Evolutionary conservation across 2,329 filamentous ascomycete species (phyloP).

Genomic region (Verticillium alfalfae): DNA sequence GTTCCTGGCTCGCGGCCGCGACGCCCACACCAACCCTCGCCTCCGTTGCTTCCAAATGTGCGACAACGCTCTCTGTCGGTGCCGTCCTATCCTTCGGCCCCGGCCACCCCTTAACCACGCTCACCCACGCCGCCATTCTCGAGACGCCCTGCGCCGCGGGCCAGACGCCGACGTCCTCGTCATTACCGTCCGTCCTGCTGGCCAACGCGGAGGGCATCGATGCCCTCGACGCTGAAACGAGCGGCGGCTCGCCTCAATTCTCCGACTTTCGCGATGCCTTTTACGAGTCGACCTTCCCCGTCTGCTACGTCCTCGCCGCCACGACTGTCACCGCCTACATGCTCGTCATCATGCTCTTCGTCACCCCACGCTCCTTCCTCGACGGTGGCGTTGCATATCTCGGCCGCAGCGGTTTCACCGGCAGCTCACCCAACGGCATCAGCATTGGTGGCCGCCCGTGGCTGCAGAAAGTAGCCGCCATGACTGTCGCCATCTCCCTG

Average conservation of each 20-base stretch:
- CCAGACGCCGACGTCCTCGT: slow-evolving; percentile 24
- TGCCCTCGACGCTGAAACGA: slow-evolving; percentile 28
- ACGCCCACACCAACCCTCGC: slow-evolving; percentile 15
- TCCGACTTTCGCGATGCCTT: slow-evolving; percentile 79
- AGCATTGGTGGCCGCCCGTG: slow-evolving; percentile 88
- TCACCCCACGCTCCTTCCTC: slow-evolving; percentile 90
- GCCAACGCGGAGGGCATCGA: slow-evolving; percentile 32
- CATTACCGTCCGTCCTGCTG: slow-evolving; percentile 31
- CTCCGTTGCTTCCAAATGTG: slow-evolving; percentile 27
- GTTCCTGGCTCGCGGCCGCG: slow-evolving; percentile 13
- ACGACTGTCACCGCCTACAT: slow-evolving; percentile 89
- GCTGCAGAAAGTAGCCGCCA: slow-evolving; percentile 77
- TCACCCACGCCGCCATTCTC: slow-evolving; percentile 55
- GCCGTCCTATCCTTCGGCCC: slow-evolving; percentile 44
- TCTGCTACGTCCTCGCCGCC: slow-evolving; percentile 87
- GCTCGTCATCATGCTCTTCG: slow-evolving; percentile 82
- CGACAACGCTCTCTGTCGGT: slow-evolving; percentile 33
- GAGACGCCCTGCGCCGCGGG: slow-evolving; percentile 41
- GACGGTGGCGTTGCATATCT: slow-evolving; percentile 79
- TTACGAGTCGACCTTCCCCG: slow-evolving; percentile 87
- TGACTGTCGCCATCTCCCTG: slow-evolving; percentile 75
- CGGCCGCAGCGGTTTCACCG: slow-evolving; percentile 77
- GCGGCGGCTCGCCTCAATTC: slow-evolving; percentile 26
- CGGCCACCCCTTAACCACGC: slow-evolving; percentile 47
- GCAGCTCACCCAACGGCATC: slow-evolving; percentile 70